Conservation (phyloP, 306 rosid genomes). For the Prunus persica region DNA sequence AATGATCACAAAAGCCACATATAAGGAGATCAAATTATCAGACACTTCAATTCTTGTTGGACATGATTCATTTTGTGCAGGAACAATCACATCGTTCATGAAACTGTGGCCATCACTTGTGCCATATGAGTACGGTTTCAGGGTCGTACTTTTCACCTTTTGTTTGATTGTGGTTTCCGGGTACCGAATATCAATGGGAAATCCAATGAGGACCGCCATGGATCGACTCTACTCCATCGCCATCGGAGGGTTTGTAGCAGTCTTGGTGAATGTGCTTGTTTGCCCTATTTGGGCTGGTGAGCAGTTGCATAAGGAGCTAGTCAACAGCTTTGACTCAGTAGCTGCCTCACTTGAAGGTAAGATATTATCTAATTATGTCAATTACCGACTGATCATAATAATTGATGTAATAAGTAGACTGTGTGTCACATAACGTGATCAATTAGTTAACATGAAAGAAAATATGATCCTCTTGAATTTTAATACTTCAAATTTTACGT, state of each 20-base stretch:
- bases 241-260: constrained; percentile 67
- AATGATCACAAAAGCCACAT: not conserved
- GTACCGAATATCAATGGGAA: constrained; percentile 53
- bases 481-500: too few relatives aligned
- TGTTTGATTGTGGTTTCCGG: constrained; percentile 68
- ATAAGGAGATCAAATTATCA: not conserved
- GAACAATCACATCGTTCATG: constrained; percentile 56
- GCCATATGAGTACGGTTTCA: constrained; percentile 68
- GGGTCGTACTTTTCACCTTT: constrained; percentile 53
- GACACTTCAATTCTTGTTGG: not conserved
- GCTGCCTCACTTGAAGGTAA: constrained; percentile 73
- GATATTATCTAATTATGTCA: not conserved
- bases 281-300: constrained; percentile 82
- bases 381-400: not conserved
- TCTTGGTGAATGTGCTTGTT: constrained; percentile 51
- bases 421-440: not conserved
- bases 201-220: constrained; percentile 51
- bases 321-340: constrained; percentile 43
- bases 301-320: constrained; percentile 53
- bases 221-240: constrained; percentile 61
- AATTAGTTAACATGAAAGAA: too few relatives aligned
- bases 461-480: too few relatives aligned
- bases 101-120: constrained; percentile 52
- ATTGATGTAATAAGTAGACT: not conserved
- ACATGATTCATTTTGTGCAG: constrained; percentile 23